phyloP scores from a whole-genome alignment of 73 alveolate genomes.

The Paramecium biaurelia region DNA sequence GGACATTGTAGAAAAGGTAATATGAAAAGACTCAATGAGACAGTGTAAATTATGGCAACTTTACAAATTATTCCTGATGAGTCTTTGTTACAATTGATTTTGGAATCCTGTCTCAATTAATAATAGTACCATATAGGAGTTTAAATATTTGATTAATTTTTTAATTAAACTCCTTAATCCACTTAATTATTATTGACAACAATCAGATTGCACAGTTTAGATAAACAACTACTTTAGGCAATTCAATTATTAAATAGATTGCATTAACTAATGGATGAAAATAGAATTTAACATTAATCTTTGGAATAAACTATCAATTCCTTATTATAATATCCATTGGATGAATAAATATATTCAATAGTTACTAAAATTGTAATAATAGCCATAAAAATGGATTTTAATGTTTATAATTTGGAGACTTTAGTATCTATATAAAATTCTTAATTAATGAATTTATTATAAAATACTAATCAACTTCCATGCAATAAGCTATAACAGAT shows the following conservation, averaged over 20 bases:
- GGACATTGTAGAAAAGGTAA: constrained; percentile 84
- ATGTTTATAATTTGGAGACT: background rate
- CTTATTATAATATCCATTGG: background rate
- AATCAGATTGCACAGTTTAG: background rate
- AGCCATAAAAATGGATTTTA: background rate
- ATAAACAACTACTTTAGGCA: background rate
- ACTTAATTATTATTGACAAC: background rate
- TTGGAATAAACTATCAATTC: background rate
- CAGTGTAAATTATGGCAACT: background rate
- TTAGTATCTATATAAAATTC: background rate
- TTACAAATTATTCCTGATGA: background rate
- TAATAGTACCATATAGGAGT: background rate
- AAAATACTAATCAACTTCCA: background rate
- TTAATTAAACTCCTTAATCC: background rate
- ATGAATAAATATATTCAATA: background rate
- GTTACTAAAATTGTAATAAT: background rate
- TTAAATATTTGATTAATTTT: background rate
- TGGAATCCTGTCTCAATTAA: background rate
- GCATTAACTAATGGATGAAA: background rate
- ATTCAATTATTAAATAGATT: constrained; percentile 18
- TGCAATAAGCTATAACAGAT: background rate
- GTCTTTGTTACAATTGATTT: background rate
- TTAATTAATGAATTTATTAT: background rate
- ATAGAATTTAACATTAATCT: background rate
- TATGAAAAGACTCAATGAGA: constrained; percentile 68